These are phyloP conservation scores for Castanea crenata DNA, from an alignment of 306 rosid genomes.

Conservation along the genomic window DNA sequence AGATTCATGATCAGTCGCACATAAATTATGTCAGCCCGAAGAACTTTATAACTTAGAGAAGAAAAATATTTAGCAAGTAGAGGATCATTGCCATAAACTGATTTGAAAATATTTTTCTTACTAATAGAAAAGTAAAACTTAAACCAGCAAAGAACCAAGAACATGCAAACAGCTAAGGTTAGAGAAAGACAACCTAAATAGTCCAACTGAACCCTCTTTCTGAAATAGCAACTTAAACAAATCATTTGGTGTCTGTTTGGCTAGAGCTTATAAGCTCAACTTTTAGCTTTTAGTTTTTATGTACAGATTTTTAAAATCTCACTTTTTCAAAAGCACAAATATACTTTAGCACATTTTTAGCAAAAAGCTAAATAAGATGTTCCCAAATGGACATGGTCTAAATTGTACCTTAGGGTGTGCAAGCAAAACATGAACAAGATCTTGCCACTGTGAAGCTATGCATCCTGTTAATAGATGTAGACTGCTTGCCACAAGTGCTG, in stretches of 20 bases:
- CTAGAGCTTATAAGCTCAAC: too few species aligned
- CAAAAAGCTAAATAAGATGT: too few species aligned
- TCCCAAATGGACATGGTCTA: background rate
- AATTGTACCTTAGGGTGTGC: constrained; percentile 82
- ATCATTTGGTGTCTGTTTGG: background rate
- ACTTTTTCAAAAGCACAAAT: too few species aligned
- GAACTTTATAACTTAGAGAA: background rate
- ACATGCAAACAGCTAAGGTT: constrained; percentile 12
- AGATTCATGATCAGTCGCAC: constrained; percentile 31
- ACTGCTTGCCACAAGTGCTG: constrained; percentile 75
- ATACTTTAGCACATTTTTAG: too few species aligned
- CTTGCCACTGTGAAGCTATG: constrained; percentile 82
- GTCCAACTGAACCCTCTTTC: constrained; percentile 10
- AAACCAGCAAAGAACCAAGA: constrained; percentile 23
- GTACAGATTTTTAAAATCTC: too few species aligned
- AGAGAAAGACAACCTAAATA: constrained; percentile 8
- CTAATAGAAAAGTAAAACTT: constrained; percentile 2
- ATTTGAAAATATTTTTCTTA: background rate
- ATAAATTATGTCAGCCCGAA: constrained; percentile 12
- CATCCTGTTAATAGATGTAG: constrained; percentile 70
- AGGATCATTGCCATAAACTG: background rate
- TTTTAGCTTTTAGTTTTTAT: too few species aligned
- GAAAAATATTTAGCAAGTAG: background rate
- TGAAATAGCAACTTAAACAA: constrained; percentile 12
- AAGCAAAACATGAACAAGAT: constrained; percentile 77